phyloP scores from a whole-genome alignment of 345 rosid genomes.

The Arabidopsis suecica region DNA sequence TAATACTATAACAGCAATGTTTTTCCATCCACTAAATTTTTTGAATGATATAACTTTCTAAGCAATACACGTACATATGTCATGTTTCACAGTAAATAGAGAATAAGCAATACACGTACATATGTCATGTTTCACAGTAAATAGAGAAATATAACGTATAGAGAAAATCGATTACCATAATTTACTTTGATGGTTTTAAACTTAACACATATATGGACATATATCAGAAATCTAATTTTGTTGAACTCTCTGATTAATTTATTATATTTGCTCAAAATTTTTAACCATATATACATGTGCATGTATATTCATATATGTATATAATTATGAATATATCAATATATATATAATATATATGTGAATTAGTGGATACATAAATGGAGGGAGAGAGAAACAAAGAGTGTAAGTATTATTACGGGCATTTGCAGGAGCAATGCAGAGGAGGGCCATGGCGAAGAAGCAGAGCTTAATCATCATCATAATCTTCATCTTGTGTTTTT shows the following conservation, averaged over 20 bases:
- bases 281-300: background rate
- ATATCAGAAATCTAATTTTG: no score
- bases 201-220: no score
- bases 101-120: no score
- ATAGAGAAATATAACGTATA: no score
- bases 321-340: no score
- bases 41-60: background rate
- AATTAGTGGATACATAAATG: no score
- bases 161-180: background rate
- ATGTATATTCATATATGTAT: no score
- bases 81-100: background rate
- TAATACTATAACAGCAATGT: conserved; percentile 7
- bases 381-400: conserved; percentile 3
- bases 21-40: background rate
- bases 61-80: background rate
- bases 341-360: no score
- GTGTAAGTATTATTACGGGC: conserved; percentile 40
- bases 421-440: conserved; percentile 34
- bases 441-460: conserved; percentile 32
- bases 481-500: conserved; percentile 13
- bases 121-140: no score
- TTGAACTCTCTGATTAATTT: conserved; percentile 4
- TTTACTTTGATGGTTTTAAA: conserved; percentile 2
- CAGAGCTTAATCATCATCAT: conserved; percentile 24
- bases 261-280: background rate